Conservation (phyloP, 495 filamentous ascomycete genomes). For the Penicillium cosmopolitanum region DNA sequence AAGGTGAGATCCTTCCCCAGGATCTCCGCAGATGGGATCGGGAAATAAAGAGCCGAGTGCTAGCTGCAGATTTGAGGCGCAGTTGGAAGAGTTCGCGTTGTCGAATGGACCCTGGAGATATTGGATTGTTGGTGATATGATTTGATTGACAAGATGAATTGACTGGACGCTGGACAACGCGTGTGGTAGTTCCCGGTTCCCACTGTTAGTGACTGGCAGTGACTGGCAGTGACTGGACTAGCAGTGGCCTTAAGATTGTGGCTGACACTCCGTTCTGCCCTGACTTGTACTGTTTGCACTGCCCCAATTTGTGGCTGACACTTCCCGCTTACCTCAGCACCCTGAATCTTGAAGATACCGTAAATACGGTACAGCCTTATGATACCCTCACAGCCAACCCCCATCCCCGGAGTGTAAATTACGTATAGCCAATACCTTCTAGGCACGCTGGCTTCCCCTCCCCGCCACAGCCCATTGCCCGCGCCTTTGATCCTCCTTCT, state of each 20-base stretch:
- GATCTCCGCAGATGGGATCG: slow-evolving; percentile 32
- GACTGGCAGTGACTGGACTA: too few species aligned
- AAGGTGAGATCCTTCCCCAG: slow-evolving; percentile 19
- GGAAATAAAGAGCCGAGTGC: background rate
- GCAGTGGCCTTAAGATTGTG: too few species aligned
- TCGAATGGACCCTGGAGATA: too few species aligned
- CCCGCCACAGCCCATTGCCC: background rate
- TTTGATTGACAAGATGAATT: too few species aligned
- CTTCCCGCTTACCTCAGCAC: background rate
- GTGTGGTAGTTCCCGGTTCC: too few species aligned
- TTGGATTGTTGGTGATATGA: too few species aligned
- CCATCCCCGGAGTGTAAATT: slow-evolving; percentile 1
- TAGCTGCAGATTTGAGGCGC: too few species aligned
- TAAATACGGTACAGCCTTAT: background rate
- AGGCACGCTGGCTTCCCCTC: background rate
- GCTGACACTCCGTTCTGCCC: too few species aligned
- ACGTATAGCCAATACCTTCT: background rate
- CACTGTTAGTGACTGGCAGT: too few species aligned
- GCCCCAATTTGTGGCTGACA: slow-evolving; percentile 13
- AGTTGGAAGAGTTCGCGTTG: too few species aligned
- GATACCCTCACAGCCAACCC: background rate
- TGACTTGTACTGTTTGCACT: slow-evolving; percentile 7
- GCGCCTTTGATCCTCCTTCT: background rate
- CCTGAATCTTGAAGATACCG: background rate
- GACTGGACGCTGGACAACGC: too few species aligned